Percentiles rank a stretch among this genome's conserved stretches.
Evolutionary conservation across 1,139 yeast genomes (phyloP).

Genomic region (Meyerozyma carpophila): DNA sequence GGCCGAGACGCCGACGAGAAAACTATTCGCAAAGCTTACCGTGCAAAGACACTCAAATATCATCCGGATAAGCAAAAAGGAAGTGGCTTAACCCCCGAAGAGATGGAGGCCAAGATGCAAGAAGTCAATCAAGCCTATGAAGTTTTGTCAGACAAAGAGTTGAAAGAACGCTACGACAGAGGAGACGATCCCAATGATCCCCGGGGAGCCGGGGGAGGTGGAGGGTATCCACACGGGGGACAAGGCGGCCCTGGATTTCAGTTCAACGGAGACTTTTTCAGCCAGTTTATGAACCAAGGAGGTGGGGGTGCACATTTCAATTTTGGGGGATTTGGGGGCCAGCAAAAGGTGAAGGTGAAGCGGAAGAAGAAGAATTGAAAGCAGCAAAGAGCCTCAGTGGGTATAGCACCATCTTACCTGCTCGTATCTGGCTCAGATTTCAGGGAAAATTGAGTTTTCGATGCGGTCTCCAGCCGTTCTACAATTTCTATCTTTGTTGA

Average conservation of each 20-base stretch:
- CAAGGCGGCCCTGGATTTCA: slow-evolving; percentile 9
- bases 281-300: slow-evolving; percentile 10
- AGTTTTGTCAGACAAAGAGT: slow-evolving; percentile 62
- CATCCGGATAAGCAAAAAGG: slow-evolving; percentile 89
- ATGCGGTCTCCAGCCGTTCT: no score
- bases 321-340: slow-evolving; percentile 14
- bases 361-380: slow-evolving; percentile 9
- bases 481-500: no score
- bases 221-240: slow-evolving; percentile 6
- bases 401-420: background rate
- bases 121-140: slow-evolving; percentile 93
- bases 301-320: slow-evolving; percentile 8
- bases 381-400: background rate
- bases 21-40: slow-evolving; percentile 76
- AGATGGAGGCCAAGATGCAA: slow-evolving; percentile 81
- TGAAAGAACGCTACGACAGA: slow-evolving; percentile 59
- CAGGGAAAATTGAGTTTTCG: no score
- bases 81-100: slow-evolving; percentile 60
- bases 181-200: slow-evolving; percentile 58
- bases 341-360: slow-evolving; percentile 14
- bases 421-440: no score
- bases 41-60: slow-evolving; percentile 69
- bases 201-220: slow-evolving; percentile 14
- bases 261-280: slow-evolving; percentile 8
- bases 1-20: slow-evolving; percentile 61